Conservation (phyloP, 768 basidiomycete species). For the Pulveroboletus ravenelii region DNA sequence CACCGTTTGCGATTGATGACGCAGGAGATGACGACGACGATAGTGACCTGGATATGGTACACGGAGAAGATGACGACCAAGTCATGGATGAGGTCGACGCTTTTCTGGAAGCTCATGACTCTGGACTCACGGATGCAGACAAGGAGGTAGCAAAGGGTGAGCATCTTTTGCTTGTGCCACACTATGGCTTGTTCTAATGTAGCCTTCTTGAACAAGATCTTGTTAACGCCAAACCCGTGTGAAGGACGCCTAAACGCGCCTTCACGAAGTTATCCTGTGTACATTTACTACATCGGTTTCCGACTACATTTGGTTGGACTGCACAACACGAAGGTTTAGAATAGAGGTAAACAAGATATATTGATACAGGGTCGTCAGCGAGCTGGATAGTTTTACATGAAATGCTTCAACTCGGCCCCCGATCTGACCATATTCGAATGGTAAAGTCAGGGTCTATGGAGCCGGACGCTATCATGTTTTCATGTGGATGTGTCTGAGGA, state of each 20-base stretch:
- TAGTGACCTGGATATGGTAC: conserved; percentile 49
- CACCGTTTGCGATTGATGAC: conserved; percentile 96
- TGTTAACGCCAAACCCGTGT: conserved; percentile 54
- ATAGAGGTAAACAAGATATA: conserved; percentile 3
- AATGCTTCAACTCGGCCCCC: conserved; percentile 15
- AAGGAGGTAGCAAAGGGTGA: conserved; percentile 72
- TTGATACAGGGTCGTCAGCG: conserved; percentile 3
- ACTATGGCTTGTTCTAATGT: neutral
- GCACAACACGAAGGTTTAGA: conserved; percentile 4
- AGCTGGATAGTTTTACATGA: neutral
- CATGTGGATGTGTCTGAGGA: conserved; percentile 72
- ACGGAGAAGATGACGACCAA: conserved; percentile 60
- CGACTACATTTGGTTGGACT: conserved; percentile 5
- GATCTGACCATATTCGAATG: conserved; percentile 80
- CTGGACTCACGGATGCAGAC: conserved; percentile 75
- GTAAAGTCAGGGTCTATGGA: conserved; percentile 80
- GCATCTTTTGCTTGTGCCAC: conserved; percentile 10
- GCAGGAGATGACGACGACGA: conserved; percentile 60
- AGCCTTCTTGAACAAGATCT: conserved; percentile 38
- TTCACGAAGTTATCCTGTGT: conserved; percentile 6
- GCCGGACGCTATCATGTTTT: conserved; percentile 85
- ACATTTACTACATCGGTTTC: conserved; percentile 10
- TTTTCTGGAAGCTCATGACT: conserved; percentile 91
- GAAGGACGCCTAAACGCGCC: neutral
- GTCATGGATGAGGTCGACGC: conserved; percentile 96